Base-by-base conservation (phyloP, 208 protist genomes). In the Porcisia hertigi region DNA sequence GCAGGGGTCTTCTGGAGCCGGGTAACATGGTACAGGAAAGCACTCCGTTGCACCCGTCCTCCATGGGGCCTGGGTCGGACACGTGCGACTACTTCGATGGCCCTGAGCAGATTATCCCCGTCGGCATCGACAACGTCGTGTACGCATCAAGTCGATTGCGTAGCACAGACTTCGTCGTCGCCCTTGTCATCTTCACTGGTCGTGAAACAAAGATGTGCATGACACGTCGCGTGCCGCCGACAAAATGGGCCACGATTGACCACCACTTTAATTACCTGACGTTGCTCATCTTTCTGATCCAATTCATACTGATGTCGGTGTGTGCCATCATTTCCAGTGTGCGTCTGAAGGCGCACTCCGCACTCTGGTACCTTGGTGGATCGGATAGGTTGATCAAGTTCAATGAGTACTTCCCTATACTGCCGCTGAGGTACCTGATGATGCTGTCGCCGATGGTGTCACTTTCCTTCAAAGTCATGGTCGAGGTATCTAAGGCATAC, bases 391-490 rank as follows among this genome's bases (percentile, higher is more conserved):
- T 60, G 12, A 64, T 86, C 3, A 52, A 80, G 8, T 75, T 80
- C 75, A 86, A 63, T 43, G 87, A 92, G 71, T 87, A 86, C 67
- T 82, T 86, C n/a, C 55, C 95, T 18, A 76, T 97, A n/a, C 81
- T 98, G 36, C 90, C 94, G 12, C 79, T 98, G 41, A 86, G 95
- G 43, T 98, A 94, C 77, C 89, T 98, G 69, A 87, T 98, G 72
- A 86, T 98, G 74, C 94, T 94, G 18, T 96, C 95, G 7, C 88
- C 96, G 6, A 98, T 99, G 88, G 98, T 99, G 69, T 97, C 98
- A 14, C 96, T 99, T 45, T 98, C 94, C 49, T 93, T 99, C 80
- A 98, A 99, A 73, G 95, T 99, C 16, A 98, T 94, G 75, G 67
- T 98, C 1, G 96, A 99, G 80, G 82, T 98, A 52, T 95, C 88